Evolutionary conservation across 2,329 filamentous ascomycete species (phyloP).

Genomic region (Fusarium hainanense): DNA sequence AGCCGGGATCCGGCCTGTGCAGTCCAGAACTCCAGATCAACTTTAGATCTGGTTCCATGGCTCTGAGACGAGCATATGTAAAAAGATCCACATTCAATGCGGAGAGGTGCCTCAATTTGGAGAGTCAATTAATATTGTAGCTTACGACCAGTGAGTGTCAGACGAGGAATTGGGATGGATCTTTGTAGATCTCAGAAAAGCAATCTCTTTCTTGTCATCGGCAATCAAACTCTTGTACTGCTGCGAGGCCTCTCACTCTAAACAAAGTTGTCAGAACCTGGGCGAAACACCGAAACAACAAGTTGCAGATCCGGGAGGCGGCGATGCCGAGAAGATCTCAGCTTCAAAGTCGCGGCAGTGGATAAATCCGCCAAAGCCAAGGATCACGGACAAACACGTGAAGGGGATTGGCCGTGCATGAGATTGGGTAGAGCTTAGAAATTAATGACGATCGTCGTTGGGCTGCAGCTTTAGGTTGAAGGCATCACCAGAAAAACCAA

Average conservation of each 20-base stretch:
- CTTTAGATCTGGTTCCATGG: slow-evolving; percentile 5
- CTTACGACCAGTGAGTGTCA: background rate
- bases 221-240: background rate
- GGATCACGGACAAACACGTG: background rate
- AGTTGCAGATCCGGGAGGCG: slow-evolving; percentile 30
- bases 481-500: slow-evolving; percentile 27
- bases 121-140: background rate
- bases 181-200: background rate
- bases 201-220: background rate
- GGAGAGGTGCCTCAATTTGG: slow-evolving; percentile 10
- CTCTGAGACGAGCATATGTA: background rate
- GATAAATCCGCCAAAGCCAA: slow-evolving; percentile 1
- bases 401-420: slow-evolving; percentile 8
- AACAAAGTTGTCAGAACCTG: background rate
- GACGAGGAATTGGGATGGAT: background rate
- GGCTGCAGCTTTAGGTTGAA: slow-evolving; percentile 32
- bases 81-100: slow-evolving; percentile 20
- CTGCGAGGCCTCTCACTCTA: background rate
- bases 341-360: slow-evolving; percentile 11
- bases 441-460: slow-evolving; percentile 34
- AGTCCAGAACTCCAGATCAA: slow-evolving; percentile 13
- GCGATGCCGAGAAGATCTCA: slow-evolving; percentile 37
- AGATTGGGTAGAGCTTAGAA: slow-evolving; percentile 19
- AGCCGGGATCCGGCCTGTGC: slow-evolving; percentile 15
- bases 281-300: slow-evolving; percentile 27